A percentile compares a stretch with the other conserved stretches of the same genome.
Evolutionary conservation across 495 filamentous ascomycete genomes (phyloP).

Genomic region (Astrothelium subdiscretum): DNA sequence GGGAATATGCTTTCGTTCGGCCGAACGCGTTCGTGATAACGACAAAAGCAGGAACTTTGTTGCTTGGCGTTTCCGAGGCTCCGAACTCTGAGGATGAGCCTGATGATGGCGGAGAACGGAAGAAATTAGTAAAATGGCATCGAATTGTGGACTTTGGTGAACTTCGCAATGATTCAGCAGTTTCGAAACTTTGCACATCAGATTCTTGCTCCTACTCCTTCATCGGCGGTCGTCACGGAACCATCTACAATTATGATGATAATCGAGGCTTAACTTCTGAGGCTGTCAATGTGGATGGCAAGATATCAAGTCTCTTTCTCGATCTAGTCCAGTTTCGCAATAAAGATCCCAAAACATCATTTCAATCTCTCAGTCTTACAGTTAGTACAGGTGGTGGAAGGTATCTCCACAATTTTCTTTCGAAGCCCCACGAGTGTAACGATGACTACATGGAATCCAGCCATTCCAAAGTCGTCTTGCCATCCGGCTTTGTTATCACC

Average conservation of each 20-base stretch:
- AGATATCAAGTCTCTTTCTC: slow-evolving; percentile 41
- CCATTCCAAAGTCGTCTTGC: neutral
- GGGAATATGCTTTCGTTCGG: slow-evolving; percentile 54
- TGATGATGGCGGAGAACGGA: neutral
- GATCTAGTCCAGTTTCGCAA: neutral
- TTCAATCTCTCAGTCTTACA: neutral
- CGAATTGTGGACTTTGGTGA: neutral
- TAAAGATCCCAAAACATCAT: slow-evolving; percentile 8
- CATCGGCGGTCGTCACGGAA: slow-evolving; percentile 43
- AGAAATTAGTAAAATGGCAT: neutral
- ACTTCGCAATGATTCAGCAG: neutral
- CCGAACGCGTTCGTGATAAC: slow-evolving; percentile 44
- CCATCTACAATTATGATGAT: slow-evolving; percentile 36
- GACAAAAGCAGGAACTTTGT: slow-evolving; percentile 40
- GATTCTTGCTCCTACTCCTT: slow-evolving; percentile 23
- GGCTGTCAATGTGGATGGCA: slow-evolving; percentile 21
- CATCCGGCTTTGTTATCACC: slow-evolving; percentile 30
- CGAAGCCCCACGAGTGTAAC: neutral
- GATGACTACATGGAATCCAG: neutral
- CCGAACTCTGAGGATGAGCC: neutral
- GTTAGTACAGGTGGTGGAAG: neutral
- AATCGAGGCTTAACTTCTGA: neutral
- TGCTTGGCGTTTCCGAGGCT: neutral
- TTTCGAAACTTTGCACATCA: neutral
- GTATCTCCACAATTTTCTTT: neutral